Percentiles rank a stretch among this genome's conserved stretches.
phyloP scores from a whole-genome alignment of 192 early-diverging fungal species.

The Mycoemilia scoparia region DNA sequence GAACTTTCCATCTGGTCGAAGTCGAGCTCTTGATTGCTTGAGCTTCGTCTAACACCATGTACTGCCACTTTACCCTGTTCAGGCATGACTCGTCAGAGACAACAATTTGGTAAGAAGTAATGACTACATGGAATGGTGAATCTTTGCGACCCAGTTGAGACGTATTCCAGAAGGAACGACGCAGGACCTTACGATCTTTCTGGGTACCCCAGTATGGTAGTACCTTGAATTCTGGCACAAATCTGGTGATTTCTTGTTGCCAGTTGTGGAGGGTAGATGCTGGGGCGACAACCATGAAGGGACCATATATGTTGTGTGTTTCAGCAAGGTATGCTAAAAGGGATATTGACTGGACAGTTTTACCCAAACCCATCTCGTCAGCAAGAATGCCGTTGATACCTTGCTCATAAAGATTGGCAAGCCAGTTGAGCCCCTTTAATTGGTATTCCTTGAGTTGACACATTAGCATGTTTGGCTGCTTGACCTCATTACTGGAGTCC shows the following conservation, averaged over 20 bases:
- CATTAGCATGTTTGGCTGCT: slow-evolving; percentile 73
- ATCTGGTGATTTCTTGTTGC: slow-evolving; percentile 73
- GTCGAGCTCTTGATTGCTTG: slow-evolving; percentile 87
- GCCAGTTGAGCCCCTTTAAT: slow-evolving; percentile 70
- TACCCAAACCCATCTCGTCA: slow-evolving; percentile 72
- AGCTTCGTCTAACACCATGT: slow-evolving; percentile 89
- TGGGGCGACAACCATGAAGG: slow-evolving; percentile 77
- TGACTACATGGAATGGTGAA: slow-evolving; percentile 71
- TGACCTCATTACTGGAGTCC: slow-evolving; percentile 44
- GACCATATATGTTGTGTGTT: slow-evolving; percentile 74
- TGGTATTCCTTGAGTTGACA: slow-evolving; percentile 70
- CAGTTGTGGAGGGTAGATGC: slow-evolving; percentile 82
- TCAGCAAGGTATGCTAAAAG: slow-evolving; percentile 77
- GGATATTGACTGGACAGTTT: slow-evolving; percentile 82
- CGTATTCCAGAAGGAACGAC: slow-evolving; percentile 55
- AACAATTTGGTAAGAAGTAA: slow-evolving; percentile 77
- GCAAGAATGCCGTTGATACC: slow-evolving; percentile 84
- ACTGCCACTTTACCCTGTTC: slow-evolving; percentile 78
- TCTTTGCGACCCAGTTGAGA: slow-evolving; percentile 56
- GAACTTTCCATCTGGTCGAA: slow-evolving; percentile 67
- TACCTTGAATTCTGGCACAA: slow-evolving; percentile 59
- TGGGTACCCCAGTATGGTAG: slow-evolving; percentile 79
- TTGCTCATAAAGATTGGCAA: slow-evolving; percentile 70
- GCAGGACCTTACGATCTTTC: slow-evolving; percentile 64
- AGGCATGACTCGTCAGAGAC: slow-evolving; percentile 69